Conservation (phyloP, 768 basidiomycete genomes). For the Phanerochaete sordida region DNA sequence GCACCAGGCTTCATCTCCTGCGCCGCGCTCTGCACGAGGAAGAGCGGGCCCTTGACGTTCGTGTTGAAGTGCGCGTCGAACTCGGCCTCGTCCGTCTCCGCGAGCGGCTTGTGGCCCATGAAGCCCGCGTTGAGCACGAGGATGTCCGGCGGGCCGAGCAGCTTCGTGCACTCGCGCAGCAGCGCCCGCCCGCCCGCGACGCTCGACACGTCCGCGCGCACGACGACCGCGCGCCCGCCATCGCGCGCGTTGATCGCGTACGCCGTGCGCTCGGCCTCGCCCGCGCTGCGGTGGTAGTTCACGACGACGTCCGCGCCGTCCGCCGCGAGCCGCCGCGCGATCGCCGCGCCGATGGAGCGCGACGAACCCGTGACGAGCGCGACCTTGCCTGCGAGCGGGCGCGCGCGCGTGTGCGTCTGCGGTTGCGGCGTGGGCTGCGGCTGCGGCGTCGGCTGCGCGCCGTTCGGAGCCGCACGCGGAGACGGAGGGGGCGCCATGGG, state of each 20-base stretch:
- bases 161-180: slow-evolving; percentile 43
- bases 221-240: slow-evolving; percentile 40
- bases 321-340: slow-evolving; percentile 48
- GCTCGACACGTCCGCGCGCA: slow-evolving; percentile 50
- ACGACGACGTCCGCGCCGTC: slow-evolving; percentile 57
- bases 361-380: slow-evolving; percentile 57
- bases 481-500: too few relatives aligned
- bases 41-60: slow-evolving; percentile 60
- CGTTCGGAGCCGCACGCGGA: too few relatives aligned
- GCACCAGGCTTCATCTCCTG: slow-evolving; percentile 40
- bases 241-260: slow-evolving; percentile 41
- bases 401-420: too few relatives aligned
- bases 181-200: slow-evolving; percentile 44
- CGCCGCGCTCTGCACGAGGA: slow-evolving; percentile 46
- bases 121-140: slow-evolving; percentile 56
- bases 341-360: slow-evolving; percentile 54
- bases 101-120: slow-evolving; percentile 49
- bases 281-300: slow-evolving; percentile 44
- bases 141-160: slow-evolving; percentile 51
- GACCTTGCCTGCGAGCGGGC: slow-evolving; percentile 24
- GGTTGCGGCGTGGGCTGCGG: too few relatives aligned
- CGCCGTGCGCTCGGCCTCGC: slow-evolving; percentile 45
- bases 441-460: too few relatives aligned
- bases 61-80: slow-evolving; percentile 49
- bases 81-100: slow-evolving; percentile 47